Conservation (phyloP, 208 protist species). For the Wallacemonas collosoma region DNA sequence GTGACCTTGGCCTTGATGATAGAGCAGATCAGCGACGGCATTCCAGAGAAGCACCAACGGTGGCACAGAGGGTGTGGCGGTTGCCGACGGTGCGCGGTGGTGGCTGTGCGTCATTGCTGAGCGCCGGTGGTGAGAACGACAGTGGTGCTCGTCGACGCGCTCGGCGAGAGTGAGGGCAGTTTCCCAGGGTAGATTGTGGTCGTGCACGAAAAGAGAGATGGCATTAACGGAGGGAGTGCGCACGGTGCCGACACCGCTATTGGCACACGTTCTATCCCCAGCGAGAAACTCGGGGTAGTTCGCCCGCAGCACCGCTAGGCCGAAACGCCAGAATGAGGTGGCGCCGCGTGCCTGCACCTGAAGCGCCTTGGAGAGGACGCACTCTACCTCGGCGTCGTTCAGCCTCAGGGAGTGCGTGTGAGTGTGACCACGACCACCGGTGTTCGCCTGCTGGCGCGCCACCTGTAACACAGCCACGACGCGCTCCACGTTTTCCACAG, state of each 20-base stretch:
- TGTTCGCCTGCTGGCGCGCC: background rate
- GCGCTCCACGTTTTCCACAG: conserved; percentile 22
- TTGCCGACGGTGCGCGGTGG: background rate
- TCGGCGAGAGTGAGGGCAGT: conserved; percentile 34
- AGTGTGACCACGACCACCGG: background rate
- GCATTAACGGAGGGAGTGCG: conserved; percentile 31
- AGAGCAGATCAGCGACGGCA: conserved; percentile 20
- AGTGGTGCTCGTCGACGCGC: background rate
- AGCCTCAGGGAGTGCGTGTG: conserved; percentile 15
- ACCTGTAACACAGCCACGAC: conserved; percentile 33
- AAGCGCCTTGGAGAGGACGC: conserved; percentile 51
- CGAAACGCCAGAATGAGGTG: conserved; percentile 44
- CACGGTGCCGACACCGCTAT: background rate
- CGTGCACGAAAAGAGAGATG: conserved; percentile 50
- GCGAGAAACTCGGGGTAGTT: conserved; percentile 32
- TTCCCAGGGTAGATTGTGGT: conserved; percentile 41
- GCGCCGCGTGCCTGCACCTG: background rate
- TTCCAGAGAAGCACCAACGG: conserved; percentile 26
- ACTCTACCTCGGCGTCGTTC: conserved; percentile 57
- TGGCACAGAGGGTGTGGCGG: background rate
- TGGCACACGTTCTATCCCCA: background rate
- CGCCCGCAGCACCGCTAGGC: conserved; percentile 33
- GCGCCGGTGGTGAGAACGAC: too few species aligned
- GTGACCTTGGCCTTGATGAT: conserved; percentile 23
- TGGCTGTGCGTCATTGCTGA: too few species aligned